Conservation (phyloP, 495 filamentous ascomycete genomes). For the Corynascus novoguineensis region DNA sequence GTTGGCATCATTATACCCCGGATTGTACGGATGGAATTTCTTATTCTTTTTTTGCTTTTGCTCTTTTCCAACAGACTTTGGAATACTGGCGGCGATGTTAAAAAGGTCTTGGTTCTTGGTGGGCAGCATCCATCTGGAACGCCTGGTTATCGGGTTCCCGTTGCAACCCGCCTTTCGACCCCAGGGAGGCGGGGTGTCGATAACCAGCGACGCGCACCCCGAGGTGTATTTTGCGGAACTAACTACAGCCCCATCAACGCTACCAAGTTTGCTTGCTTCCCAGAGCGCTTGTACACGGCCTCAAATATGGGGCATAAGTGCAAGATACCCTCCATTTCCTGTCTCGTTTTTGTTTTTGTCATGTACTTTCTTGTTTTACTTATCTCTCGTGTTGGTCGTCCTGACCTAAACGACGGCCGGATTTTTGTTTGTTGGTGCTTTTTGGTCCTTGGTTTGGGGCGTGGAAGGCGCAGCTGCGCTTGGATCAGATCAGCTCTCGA, state of each 20-base stretch:
- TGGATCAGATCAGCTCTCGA: not conserved
- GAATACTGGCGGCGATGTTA: too few relatives aligned
- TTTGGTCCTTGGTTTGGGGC: not conserved
- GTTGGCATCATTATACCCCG: constrained; percentile 1
- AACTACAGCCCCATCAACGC: too few relatives aligned
- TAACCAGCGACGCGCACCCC: not conserved
- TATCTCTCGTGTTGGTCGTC: not conserved
- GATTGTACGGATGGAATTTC: not conserved
- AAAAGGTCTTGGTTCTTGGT: too few relatives aligned
- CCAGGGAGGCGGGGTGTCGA: not conserved
- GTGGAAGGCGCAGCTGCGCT: not conserved
- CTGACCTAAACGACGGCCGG: not conserved
- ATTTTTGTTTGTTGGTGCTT: not conserved
- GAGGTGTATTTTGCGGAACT: not conserved
- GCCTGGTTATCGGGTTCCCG: too few relatives aligned
- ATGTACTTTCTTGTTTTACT: not conserved
- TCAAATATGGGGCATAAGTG: too few relatives aligned
- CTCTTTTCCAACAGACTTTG: not conserved
- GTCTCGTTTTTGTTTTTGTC: too few relatives aligned
- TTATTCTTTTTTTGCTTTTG: not conserved
- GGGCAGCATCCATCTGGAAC: too few relatives aligned
- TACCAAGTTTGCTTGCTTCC: not conserved
- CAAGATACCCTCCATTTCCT: too few relatives aligned
- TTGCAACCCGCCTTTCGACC: not conserved
- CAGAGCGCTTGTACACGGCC: too few relatives aligned